Conservation (phyloP, 1,284 basidiomycete species). For the Austroboletus novae-zelandiae region DNA sequence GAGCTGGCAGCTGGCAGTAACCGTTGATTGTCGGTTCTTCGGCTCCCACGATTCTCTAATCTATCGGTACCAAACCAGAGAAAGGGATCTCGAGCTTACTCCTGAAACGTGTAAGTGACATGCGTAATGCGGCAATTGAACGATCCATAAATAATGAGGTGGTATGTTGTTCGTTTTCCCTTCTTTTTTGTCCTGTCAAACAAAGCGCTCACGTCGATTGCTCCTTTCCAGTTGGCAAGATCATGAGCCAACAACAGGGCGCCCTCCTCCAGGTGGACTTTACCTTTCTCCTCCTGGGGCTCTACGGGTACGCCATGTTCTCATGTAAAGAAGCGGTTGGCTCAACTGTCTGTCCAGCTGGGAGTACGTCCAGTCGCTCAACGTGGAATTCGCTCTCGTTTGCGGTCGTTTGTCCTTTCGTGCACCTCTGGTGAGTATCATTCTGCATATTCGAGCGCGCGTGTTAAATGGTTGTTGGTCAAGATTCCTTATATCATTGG, state of each 20-base stretch:
- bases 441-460: not conserved
- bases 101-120: constrained; percentile 8
- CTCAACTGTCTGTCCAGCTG: constrained; percentile 14
- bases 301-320: constrained; percentile 13
- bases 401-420: constrained; percentile 16
- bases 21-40: not conserved
- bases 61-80: not conserved
- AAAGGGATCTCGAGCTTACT: not conserved
- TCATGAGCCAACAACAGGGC: constrained; percentile 1
- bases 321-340: not conserved
- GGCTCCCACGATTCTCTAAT: not conserved
- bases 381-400: constrained; percentile 16
- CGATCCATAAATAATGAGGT: not conserved
- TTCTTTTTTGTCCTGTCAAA: not conserved
- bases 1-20: not conserved
- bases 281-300: constrained; percentile 8
- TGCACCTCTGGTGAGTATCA: constrained; percentile 17
- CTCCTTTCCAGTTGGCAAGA: not conserved
- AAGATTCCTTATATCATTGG: constrained; percentile 24
- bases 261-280: not conserved
- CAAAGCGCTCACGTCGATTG: too few relatives aligned
- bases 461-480: not conserved
- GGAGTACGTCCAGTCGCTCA: constrained; percentile 20
- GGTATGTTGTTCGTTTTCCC: not conserved
- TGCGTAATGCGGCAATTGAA: not conserved